phyloP scores from a whole-genome alignment of 2,329 filamentous ascomycete species.

The Xylaria sp. region DNA sequence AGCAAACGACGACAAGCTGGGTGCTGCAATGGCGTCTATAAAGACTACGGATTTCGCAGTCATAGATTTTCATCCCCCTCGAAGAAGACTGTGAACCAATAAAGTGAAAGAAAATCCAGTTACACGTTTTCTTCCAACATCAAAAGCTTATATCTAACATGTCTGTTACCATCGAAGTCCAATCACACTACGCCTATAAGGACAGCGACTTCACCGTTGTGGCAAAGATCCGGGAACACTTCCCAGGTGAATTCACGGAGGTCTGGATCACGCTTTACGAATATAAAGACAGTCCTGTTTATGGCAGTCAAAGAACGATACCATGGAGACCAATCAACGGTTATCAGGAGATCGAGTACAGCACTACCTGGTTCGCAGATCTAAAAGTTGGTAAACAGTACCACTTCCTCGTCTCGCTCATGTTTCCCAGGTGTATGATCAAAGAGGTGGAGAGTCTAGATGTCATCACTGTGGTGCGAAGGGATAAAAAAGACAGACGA shows the following conservation, averaged over 20 bases:
- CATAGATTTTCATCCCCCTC: neutral
- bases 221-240: neutral
- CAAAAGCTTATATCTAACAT: neutral
- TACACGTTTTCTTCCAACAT: neutral
- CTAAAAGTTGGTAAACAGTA: neutral
- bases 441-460: neutral
- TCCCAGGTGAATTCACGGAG: neutral
- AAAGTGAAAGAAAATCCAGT: neutral
- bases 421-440: neutral
- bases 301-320: neutral
- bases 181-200: no score
- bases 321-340: neutral
- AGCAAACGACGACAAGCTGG: neutral
- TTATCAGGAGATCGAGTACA: neutral
- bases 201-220: neutral
- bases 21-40: neutral
- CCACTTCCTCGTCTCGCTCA: neutral
- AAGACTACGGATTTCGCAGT: neutral
- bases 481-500: neutral
- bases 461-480: neutral
- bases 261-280: neutral
- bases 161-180: neutral
- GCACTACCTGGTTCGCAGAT: neutral
- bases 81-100: neutral
- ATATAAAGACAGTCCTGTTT: neutral